These are phyloP conservation scores for Plectosphaerella sp. DNA, from an alignment of 2,329 filamentous ascomycete species.

Conservation along the genomic window DNA sequence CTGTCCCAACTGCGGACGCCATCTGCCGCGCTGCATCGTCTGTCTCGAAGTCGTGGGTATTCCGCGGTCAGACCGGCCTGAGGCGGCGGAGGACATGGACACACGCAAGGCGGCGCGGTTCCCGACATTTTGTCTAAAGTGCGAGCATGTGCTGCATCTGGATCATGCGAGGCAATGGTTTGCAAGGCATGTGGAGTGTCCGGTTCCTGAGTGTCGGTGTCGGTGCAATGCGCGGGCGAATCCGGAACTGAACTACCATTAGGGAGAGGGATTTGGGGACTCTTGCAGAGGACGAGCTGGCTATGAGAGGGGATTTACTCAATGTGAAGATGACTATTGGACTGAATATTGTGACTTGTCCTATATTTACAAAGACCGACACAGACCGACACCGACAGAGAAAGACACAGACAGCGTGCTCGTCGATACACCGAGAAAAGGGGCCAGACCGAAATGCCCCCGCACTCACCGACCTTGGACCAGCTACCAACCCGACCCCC, in stretches of 20 bases:
- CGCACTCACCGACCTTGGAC: too few relatives aligned
- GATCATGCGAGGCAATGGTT: slow-evolving; percentile 68
- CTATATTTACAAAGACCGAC: too few relatives aligned
- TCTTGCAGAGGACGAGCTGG: neutral
- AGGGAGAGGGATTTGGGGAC: neutral
- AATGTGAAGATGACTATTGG: too few relatives aligned
- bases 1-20: slow-evolving; percentile 63
- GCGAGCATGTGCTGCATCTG: slow-evolving; percentile 63
- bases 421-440: too few relatives aligned
- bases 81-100: slow-evolving; percentile 42
- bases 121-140: slow-evolving; percentile 65
- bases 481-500: too few relatives aligned
- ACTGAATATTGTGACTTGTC: too few relatives aligned
- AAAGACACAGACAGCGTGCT: too few relatives aligned
- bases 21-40: slow-evolving; percentile 63
- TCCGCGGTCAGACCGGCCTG: slow-evolving; percentile 54
- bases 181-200: slow-evolving; percentile 58
- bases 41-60: slow-evolving; percentile 64
- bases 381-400: too few relatives aligned
- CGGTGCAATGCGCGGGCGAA: slow-evolving; percentile 59
- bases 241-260: slow-evolving; percentile 52
- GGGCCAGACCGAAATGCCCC: too few relatives aligned
- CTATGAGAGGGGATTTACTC: neutral
- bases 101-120: slow-evolving; percentile 50
- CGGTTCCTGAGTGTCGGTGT: slow-evolving; percentile 64